Percentiles rank a stretch among this genome's conserved stretches.
Conservation (phyloP, 2,329 filamentous ascomycete species). For the Epichloe gansuensis region DNA sequence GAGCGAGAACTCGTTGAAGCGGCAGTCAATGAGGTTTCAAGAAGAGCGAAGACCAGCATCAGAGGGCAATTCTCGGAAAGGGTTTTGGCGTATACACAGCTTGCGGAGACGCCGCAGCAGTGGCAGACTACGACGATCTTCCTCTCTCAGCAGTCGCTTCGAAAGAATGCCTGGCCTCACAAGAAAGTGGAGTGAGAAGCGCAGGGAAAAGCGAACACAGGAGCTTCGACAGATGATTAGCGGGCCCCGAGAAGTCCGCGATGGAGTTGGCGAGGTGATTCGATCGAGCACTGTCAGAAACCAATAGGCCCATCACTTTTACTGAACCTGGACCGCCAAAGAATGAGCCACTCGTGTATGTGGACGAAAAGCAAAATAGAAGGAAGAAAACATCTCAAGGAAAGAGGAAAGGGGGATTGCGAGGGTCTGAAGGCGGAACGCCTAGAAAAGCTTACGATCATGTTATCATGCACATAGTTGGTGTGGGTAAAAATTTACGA, state of each 20-base stretch:
- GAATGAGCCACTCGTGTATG: neutral
- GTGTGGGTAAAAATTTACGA: conserved; percentile 5
- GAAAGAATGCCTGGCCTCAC: conserved; percentile 42
- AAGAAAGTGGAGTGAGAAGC: conserved; percentile 43
- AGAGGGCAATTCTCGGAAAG: conserved; percentile 11
- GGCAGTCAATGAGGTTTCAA: conserved; percentile 10
- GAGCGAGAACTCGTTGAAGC: conserved; percentile 32
- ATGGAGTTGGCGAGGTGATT: conserved; percentile 46
- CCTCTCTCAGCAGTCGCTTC: conserved; percentile 34
- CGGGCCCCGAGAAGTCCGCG: conserved; percentile 43
- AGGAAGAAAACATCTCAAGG: neutral
- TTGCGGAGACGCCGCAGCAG: conserved; percentile 14
- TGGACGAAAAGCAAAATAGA: neutral
- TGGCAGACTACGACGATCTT: conserved; percentile 20
- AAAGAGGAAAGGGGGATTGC: neutral
- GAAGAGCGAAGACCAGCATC: conserved; percentile 25
- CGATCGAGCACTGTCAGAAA: conserved; percentile 22
- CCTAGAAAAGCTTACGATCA: neutral
- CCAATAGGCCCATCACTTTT: neutral
- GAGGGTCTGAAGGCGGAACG: neutral
- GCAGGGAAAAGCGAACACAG: conserved; percentile 45
- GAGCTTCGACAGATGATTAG: conserved; percentile 50
- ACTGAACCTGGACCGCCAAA: neutral
- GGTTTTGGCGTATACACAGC: conserved; percentile 22
- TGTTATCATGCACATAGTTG: neutral